Evolutionary conservation across 495 filamentous ascomycete species (phyloP).

Genomic region (Daldinia childiae): DNA sequence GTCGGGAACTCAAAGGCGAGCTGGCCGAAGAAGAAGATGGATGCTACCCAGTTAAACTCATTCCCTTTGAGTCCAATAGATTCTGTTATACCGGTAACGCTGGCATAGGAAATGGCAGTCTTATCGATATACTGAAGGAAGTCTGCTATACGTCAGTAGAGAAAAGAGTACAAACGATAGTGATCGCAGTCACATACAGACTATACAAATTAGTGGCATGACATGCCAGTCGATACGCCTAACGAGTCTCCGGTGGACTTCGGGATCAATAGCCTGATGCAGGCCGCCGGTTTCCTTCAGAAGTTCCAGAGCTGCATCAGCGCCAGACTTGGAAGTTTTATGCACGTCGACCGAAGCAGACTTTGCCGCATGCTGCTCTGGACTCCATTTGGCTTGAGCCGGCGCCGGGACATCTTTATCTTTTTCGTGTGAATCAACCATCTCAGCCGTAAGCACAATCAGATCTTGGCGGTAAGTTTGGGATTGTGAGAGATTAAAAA

Average conservation of each 20-base stretch:
- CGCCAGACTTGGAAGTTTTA: constrained; percentile 2
- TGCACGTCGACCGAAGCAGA: not conserved
- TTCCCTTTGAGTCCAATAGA: constrained; percentile 34
- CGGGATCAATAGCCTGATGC: constrained; percentile 40
- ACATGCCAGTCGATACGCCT: constrained; percentile 69
- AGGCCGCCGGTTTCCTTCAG: constrained; percentile 31
- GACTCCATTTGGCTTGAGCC: constrained; percentile 2
- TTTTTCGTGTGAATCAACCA: constrained; percentile 23
- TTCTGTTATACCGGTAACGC: constrained; percentile 66
- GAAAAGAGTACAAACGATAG: not conserved
- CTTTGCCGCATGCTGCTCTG: constrained; percentile 6
- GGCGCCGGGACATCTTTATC: constrained; percentile 4
- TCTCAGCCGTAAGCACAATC: not conserved
- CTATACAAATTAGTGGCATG: constrained; percentile 68
- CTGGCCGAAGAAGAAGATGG: constrained; percentile 71
- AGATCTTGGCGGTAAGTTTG: not conserved
- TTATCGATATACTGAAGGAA: constrained; percentile 74
- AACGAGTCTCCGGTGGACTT: constrained; percentile 58
- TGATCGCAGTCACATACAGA: constrained; percentile 47
- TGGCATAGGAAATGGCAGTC: constrained; percentile 70
- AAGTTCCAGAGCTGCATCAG: constrained; percentile 35
- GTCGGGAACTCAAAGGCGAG: constrained; percentile 71
- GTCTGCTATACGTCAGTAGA: constrained; percentile 43
- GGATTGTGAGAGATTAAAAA: not conserved
- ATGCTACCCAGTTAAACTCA: constrained; percentile 46